Evolutionary conservation across 2,329 filamentous ascomycete species (phyloP).

Genomic region (Penicillium sclerotigenum): DNA sequence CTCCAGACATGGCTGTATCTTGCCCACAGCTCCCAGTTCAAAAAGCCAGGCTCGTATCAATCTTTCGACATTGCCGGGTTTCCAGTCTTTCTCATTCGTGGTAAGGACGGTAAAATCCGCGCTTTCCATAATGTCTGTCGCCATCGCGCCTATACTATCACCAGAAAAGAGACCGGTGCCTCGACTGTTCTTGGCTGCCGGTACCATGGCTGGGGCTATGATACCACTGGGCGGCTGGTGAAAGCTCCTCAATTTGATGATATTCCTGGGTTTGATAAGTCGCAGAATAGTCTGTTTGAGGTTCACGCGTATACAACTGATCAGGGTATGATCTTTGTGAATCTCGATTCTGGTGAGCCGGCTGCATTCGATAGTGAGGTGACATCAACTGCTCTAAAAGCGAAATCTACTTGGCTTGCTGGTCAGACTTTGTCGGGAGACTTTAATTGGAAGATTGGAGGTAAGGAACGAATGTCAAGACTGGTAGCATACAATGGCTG

Average conservation of each 20-base stretch:
- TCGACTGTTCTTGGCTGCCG: constrained; percentile 56
- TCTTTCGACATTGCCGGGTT: constrained; percentile 56
- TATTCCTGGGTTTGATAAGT: constrained; percentile 55
- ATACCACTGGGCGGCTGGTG: constrained; percentile 55
- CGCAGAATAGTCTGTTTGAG: constrained; percentile 54
- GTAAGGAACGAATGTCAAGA: constrained; percentile 17
- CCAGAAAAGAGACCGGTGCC: constrained; percentile 51
- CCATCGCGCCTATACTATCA: constrained; percentile 60
- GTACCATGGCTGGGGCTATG: constrained; percentile 64
- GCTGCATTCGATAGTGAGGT: constrained; percentile 1
- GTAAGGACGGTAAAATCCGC: constrained; percentile 52
- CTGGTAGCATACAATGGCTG: background rate
- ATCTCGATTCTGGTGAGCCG: constrained; percentile 18
- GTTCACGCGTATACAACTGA: constrained; percentile 25
- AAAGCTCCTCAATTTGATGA: constrained; percentile 60
- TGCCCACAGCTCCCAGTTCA: constrained; percentile 45
- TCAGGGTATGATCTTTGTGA: constrained; percentile 29
- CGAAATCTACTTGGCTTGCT: constrained; percentile 24
- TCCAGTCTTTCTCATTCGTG: constrained; percentile 53
- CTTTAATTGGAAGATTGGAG: constrained; percentile 36
- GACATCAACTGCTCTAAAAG: constrained; percentile 6
- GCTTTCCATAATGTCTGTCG: constrained; percentile 63
- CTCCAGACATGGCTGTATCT: constrained; percentile 37
- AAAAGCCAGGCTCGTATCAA: constrained; percentile 56
- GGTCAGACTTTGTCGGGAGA: constrained; percentile 27